These are phyloP conservation scores for Pythium pyrilobum DNA, from an alignment of 352 stramenopile species.

Conservation along the genomic window DNA sequence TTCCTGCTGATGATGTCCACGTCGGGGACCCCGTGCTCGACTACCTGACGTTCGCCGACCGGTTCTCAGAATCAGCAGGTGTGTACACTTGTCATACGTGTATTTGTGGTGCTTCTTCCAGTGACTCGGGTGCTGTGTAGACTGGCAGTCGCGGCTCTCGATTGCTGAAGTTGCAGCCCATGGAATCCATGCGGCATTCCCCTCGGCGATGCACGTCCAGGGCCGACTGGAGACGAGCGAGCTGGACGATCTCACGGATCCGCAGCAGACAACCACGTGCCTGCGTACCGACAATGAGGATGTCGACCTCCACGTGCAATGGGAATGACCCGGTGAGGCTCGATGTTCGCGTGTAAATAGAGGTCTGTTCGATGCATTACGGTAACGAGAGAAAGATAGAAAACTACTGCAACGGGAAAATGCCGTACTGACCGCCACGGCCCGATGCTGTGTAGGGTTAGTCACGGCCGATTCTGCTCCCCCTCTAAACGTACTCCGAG, in stretches of 20 bases:
- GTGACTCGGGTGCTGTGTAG: background rate
- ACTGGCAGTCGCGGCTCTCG: conserved; percentile 11
- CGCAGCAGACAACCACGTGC: background rate
- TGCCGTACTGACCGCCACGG: no score
- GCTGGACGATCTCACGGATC: conserved; percentile 17
- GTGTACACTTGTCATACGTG: background rate
- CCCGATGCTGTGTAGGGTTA: background rate
- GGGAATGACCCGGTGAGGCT: background rate
- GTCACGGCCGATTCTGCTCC: background rate
- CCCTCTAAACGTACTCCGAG: conserved; percentile 53
- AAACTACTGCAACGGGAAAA: background rate
- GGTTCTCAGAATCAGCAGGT: conserved; percentile 38
- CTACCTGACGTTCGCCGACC: conserved; percentile 44
- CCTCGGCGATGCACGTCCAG: conserved; percentile 9
- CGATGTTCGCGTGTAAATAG: conserved; percentile 3
- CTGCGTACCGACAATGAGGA: conserved; percentile 2
- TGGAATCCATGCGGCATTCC: conserved; percentile 21
- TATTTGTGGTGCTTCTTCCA: background rate
- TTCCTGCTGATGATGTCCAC: conserved; percentile 17
- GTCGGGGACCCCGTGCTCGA: conserved; percentile 52
- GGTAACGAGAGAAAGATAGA: background rate
- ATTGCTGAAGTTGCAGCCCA: conserved; percentile 22
- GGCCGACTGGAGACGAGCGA: conserved; percentile 2
- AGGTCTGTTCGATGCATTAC: conserved; percentile 9
- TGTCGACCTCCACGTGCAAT: background rate